Evolutionary conservation across 2,329 filamentous ascomycete genomes (phyloP).

Genomic region (Graphiopsis chlorocephala): DNA sequence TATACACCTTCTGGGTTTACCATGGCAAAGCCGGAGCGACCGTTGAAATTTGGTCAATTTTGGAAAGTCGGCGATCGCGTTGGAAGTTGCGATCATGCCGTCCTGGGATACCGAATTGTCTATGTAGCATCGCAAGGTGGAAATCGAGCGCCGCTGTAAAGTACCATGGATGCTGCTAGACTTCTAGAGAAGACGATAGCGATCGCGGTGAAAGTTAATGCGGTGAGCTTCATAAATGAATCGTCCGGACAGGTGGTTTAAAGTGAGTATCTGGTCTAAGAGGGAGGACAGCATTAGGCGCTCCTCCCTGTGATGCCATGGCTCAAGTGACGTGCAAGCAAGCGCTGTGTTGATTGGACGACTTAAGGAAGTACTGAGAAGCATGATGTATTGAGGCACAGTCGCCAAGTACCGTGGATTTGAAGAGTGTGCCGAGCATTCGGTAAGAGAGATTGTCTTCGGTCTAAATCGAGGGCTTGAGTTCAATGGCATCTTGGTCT

Average conservation of each 20-base stretch:
- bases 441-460: not conserved
- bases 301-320: not conserved
- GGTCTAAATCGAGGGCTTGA: too few relatives aligned
- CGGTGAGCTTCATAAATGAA: not conserved
- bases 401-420: not conserved
- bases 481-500: too few relatives aligned
- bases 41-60: not conserved
- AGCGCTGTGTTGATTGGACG: not conserved
- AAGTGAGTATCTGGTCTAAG: not conserved
- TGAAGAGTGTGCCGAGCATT: not conserved
- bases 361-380: not conserved
- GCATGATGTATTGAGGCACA: not conserved
- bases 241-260: not conserved
- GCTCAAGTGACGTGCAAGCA: not conserved
- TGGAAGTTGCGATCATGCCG: not conserved
- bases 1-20: constrained; percentile 6
- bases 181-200: not conserved
- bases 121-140: not conserved
- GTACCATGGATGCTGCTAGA: not conserved
- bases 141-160: not conserved
- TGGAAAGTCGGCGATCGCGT: not conserved
- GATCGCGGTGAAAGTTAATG: not conserved
- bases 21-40: not conserved
- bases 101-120: not conserved
- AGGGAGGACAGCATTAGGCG: not conserved